Evolutionary conservation across 768 basidiomycete species (phyloP).

Genomic region (Tricholomella constricta): DNA sequence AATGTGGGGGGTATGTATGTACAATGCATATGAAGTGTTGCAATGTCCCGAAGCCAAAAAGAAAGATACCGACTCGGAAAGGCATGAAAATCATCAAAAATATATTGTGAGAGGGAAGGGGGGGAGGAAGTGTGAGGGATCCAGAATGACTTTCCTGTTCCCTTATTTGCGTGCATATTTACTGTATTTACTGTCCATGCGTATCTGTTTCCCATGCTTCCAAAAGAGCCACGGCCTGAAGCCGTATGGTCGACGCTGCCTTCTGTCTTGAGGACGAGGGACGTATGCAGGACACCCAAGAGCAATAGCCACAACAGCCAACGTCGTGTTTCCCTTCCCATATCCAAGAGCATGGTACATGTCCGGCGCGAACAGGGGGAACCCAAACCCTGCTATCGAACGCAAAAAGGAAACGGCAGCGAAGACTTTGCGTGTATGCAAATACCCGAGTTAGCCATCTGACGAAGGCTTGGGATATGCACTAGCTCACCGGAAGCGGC

Average conservation of each 20-base stretch:
- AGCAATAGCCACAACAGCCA: constrained; percentile 57
- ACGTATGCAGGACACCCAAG: constrained; percentile 64
- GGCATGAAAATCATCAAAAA: too few species aligned
- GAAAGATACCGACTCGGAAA: too few species aligned
- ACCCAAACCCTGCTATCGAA: constrained; percentile 68
- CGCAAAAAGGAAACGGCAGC: constrained; percentile 66
- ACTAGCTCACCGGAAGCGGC: constrained; percentile 58
- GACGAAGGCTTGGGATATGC: neutral
- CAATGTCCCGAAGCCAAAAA: too few species aligned
- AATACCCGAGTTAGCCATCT: neutral
- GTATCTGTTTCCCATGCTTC: constrained; percentile 42
- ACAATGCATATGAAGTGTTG: too few species aligned
- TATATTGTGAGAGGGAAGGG: too few species aligned
- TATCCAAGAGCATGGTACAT: constrained; percentile 70
- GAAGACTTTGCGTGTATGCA: constrained; percentile 44
- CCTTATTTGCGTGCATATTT: too few species aligned
- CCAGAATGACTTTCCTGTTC: too few species aligned
- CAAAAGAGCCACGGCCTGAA: constrained; percentile 38
- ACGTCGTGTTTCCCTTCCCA: constrained; percentile 67
- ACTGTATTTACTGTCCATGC: constrained; percentile 48
- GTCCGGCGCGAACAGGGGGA: constrained; percentile 75
- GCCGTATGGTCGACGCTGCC: too few species aligned
- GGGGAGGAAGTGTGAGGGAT: too few species aligned
- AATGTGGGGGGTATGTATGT: too few species aligned
- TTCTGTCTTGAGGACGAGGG: too few species aligned